Percentiles rank a stretch among this genome's conserved stretches.
Evolutionary conservation across 2,329 filamentous ascomycete genomes (phyloP).

Genomic region (Chaetomiaceae sp.): DNA sequence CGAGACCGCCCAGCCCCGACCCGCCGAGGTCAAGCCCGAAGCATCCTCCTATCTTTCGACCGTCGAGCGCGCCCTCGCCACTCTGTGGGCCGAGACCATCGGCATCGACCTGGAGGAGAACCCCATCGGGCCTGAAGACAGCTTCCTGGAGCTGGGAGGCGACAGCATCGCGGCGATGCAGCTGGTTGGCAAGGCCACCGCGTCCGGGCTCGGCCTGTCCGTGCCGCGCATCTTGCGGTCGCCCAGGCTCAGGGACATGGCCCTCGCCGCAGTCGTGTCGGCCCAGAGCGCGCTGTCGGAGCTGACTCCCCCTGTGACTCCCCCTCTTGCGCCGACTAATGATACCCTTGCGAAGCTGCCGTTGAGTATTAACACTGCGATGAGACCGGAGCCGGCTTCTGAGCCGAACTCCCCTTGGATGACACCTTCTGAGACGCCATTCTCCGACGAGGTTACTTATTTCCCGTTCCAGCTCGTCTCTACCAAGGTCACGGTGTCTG

Average conservation of each 20-base stretch:
- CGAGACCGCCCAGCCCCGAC: background rate
- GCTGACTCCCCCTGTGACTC: background rate
- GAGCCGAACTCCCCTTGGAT: too few relatives aligned
- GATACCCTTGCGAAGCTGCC: background rate
- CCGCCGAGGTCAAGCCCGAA: background rate
- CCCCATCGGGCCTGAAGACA: background rate
- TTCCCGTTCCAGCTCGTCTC: background rate
- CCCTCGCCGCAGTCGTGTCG: background rate
- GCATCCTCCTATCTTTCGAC: background rate
- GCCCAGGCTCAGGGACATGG: background rate
- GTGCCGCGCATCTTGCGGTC: background rate
- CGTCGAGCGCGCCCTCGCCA: background rate
- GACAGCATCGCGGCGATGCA: conserved; percentile 1
- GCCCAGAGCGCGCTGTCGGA: background rate
- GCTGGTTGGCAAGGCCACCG: background rate
- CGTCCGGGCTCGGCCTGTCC: background rate
- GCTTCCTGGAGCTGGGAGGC: background rate
- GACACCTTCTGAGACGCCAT: background rate
- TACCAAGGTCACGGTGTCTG: background rate
- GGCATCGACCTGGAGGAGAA: background rate
- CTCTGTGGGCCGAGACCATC: background rate
- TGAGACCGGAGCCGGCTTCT: background rate
- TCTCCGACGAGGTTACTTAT: background rate
- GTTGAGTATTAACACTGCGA: background rate
- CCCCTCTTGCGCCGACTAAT: too few relatives aligned